These are phyloP conservation scores for Fusarium sp. DNA, from an alignment of 2,329 filamentous ascomycete genomes.

Conservation along the genomic window DNA sequence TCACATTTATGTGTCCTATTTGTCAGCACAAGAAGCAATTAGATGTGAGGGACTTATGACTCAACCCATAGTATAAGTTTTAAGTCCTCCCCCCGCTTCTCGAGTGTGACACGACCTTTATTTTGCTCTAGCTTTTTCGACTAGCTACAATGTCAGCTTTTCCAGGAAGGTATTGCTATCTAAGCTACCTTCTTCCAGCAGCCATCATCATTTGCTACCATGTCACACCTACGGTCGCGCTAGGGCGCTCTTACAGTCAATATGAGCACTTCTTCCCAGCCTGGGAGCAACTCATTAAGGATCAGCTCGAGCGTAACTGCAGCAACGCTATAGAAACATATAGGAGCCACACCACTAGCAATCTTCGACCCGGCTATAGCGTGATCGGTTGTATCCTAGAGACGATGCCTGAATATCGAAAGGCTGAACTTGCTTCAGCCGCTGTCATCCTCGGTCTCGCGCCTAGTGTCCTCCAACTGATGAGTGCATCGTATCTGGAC, in stretches of 20 bases:
- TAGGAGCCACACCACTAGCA: background rate
- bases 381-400: slow-evolving; percentile 40
- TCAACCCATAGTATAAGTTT: too few relatives aligned
- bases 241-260: slow-evolving; percentile 21
- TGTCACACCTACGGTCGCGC: background rate
- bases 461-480: slow-evolving; percentile 31
- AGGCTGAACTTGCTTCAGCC: slow-evolving; percentile 41
- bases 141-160: background rate
- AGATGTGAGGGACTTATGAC: too few relatives aligned
- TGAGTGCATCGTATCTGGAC: slow-evolving; percentile 39
- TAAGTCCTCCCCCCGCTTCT: too few relatives aligned
- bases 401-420: slow-evolving; percentile 40
- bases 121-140: background rate
- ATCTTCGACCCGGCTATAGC: background rate
- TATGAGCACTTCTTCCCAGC: slow-evolving; percentile 40
- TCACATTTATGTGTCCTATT: too few relatives aligned
- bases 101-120: background rate
- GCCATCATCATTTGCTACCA: background rate
- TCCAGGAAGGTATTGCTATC: background rate
- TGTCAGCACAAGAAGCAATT: too few relatives aligned
- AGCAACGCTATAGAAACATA: background rate
- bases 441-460: slow-evolving; percentile 42
- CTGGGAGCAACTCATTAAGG: slow-evolving; percentile 12
- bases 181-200: background rate
- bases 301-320: slow-evolving; percentile 5